Percentiles rank a stretch among this genome's conserved stretches.
Evolutionary conservation across 257 asterid species (phyloP).

Genomic region (Thymus quinquecostatus): DNA sequence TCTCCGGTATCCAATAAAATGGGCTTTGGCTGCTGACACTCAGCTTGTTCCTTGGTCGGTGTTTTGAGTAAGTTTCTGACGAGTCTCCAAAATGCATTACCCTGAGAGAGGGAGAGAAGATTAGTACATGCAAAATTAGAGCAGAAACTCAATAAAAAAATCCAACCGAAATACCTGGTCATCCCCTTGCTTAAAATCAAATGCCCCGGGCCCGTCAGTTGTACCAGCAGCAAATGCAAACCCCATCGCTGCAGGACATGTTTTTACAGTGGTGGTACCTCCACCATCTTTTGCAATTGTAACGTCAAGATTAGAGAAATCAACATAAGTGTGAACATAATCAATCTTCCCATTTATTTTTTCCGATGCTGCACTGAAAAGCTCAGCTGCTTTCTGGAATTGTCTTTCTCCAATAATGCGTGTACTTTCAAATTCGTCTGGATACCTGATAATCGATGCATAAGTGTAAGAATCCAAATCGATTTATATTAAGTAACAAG

Average conservation of each 20-base stretch:
- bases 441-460: slow-evolving; percentile 62
- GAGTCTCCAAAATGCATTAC: slow-evolving; percentile 91
- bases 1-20: slow-evolving; percentile 98
- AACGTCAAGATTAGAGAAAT: slow-evolving; percentile 82
- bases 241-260: slow-evolving; percentile 99
- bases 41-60: slow-evolving; percentile 73
- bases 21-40: slow-evolving; percentile 91
- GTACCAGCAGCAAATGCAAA: slow-evolving; percentile 99
- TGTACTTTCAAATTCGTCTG: slow-evolving; percentile 96
- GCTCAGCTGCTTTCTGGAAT: slow-evolving; percentile 78
- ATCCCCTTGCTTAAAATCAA: slow-evolving; percentile 98
- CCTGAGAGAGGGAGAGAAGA: slow-evolving; percentile 51
- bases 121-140: slow-evolving; percentile 18
- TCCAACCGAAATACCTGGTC: slow-evolving; percentile 51
- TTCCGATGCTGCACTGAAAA: slow-evolving; percentile 74
- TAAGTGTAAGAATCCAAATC: slow-evolving; percentile 15
- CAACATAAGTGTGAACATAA: slow-evolving; percentile 73
- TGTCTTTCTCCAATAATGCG: slow-evolving; percentile 94
- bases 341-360: slow-evolving; percentile 77
- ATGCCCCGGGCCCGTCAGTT: slow-evolving; percentile 99
- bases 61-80: slow-evolving; percentile 83
- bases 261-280: slow-evolving; percentile 58
- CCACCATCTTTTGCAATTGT: slow-evolving; percentile 66
- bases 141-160: slow-evolving; percentile 18
- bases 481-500: slow-evolving; percentile 18